Percentiles rank a stretch among this genome's conserved stretches.
phyloP scores from a whole-genome alignment of 768 basidiomycete genomes.

The Amanita phalloides region DNA sequence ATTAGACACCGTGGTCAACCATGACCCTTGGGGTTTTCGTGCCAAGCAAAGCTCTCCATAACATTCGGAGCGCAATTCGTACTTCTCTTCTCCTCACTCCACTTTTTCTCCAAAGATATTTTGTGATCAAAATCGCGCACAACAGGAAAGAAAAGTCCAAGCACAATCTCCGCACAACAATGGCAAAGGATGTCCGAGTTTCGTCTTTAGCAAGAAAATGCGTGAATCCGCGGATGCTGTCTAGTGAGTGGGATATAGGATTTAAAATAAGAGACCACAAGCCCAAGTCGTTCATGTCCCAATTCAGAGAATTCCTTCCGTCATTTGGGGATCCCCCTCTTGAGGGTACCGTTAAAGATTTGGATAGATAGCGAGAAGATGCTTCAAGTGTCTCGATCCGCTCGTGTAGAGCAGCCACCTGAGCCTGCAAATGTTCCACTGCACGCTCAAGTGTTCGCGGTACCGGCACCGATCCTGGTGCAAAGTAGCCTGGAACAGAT shows the following conservation, averaged over 20 bases:
- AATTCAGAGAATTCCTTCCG: conserved; percentile 25
- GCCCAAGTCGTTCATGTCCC: conserved; percentile 76
- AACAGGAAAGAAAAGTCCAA: conserved; percentile 71
- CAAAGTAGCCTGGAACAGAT: conserved; percentile 22
- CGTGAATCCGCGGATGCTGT: conserved; percentile 36
- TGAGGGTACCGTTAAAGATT: conserved; percentile 20
- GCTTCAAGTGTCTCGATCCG: conserved; percentile 66
- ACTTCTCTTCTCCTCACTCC: conserved; percentile 64
- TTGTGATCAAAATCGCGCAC: conserved; percentile 47
- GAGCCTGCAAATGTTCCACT: conserved; percentile 70
- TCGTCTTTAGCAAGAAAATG: conserved; percentile 51
- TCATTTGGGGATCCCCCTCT: conserved; percentile 34
- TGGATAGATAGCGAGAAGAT: conserved; percentile 23
- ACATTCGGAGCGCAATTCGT: conserved; percentile 44
- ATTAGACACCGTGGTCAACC: conserved; percentile 39
- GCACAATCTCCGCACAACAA: conserved; percentile 64
- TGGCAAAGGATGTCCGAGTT: conserved; percentile 51
- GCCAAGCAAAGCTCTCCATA: conserved; percentile 68
- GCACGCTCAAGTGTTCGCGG: conserved; percentile 60
- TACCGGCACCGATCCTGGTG: conserved; percentile 26
- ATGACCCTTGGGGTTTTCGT: conserved; percentile 31
- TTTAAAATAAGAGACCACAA: conserved; percentile 71
- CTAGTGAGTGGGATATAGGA: conserved; percentile 45
- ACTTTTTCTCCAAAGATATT: conserved; percentile 55
- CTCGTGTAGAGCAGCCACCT: conserved; percentile 73